These are phyloP conservation scores for Pyrus pyrifolia DNA, from an alignment of 306 rosid genomes.

Conservation along the genomic window DNA sequence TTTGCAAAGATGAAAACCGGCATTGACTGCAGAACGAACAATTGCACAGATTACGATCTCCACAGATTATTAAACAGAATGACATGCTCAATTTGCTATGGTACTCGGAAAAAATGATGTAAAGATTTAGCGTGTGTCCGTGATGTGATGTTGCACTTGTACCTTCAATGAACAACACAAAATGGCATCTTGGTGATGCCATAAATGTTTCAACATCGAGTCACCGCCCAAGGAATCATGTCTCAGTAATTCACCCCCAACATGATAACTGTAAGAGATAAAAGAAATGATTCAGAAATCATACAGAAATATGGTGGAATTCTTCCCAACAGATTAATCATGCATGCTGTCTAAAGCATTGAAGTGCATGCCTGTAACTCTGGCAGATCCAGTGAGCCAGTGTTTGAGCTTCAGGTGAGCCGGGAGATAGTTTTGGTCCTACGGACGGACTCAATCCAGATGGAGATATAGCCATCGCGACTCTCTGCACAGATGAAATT, in stretches of 20 bases:
- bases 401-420: conserved; percentile 86
- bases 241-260: conserved; percentile 60
- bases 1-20: conserved; percentile 90
- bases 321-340: not conserved
- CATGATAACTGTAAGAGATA: conserved; percentile 42
- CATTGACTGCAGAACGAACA: conserved; percentile 38
- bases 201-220: conserved; percentile 56
- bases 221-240: conserved; percentile 63
- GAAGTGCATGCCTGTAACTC: conserved; percentile 63
- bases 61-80: not conserved
- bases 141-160: not conserved
- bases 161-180: conserved; percentile 90
- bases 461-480: conserved; percentile 92
- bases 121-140: not conserved
- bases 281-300: not conserved
- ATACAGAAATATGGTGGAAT: not conserved
- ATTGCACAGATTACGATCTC: not conserved
- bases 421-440: conserved; percentile 65
- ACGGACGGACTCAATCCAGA: conserved; percentile 53
- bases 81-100: not conserved
- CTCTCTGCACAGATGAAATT: conserved; percentile 88
- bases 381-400: conserved; percentile 89
- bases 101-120: not conserved
- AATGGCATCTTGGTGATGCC: conserved; percentile 91
- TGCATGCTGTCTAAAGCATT: not conserved